Conservation (phyloP, 2,329 filamentous ascomycete species). For the Neofusicoccum ribis region DNA sequence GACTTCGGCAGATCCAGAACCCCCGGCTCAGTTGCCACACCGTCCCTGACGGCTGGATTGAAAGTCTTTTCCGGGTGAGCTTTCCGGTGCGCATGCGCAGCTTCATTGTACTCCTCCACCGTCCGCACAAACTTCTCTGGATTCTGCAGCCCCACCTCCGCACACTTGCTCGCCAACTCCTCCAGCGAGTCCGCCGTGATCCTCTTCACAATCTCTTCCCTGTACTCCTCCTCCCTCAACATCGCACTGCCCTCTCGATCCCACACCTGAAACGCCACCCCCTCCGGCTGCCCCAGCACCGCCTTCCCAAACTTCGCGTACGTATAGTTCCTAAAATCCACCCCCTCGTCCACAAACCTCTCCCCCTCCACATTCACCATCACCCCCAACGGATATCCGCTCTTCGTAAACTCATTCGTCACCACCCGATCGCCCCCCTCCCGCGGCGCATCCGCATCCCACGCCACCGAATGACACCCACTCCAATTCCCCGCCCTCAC, state of each 20-base stretch:
- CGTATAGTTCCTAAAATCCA: constrained; percentile 66
- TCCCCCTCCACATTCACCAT: constrained; percentile 62
- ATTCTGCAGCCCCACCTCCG: constrained; percentile 49
- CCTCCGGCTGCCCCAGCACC: constrained; percentile 60
- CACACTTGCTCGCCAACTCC: constrained; percentile 56
- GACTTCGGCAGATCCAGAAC: constrained; percentile 57
- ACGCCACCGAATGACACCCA: constrained; percentile 65
- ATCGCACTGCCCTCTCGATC: constrained; percentile 54
- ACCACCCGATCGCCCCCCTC: constrained; percentile 57
- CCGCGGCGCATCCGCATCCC: constrained; percentile 63
- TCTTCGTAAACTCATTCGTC: constrained; percentile 69
- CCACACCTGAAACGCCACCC: constrained; percentile 66
- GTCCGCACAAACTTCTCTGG: constrained; percentile 52
- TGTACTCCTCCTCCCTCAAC: constrained; percentile 64
- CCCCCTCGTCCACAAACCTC: constrained; percentile 67
- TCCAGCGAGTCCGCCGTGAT: constrained; percentile 54
- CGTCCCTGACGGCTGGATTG: constrained; percentile 63
- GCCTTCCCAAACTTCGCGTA: constrained; percentile 66
- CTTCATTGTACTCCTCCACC: constrained; percentile 58
- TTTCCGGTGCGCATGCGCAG: constrained; percentile 49
- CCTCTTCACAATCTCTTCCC: constrained; percentile 56
- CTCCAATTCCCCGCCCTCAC: constrained; percentile 60
- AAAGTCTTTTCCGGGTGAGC: constrained; percentile 52
- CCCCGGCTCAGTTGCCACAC: constrained; percentile 60
- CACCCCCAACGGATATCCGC: constrained; percentile 65